Base-by-base conservation (phyloP, 2,329 filamentous ascomycete species). In the Colletotrichum ledebouriae region DNA sequence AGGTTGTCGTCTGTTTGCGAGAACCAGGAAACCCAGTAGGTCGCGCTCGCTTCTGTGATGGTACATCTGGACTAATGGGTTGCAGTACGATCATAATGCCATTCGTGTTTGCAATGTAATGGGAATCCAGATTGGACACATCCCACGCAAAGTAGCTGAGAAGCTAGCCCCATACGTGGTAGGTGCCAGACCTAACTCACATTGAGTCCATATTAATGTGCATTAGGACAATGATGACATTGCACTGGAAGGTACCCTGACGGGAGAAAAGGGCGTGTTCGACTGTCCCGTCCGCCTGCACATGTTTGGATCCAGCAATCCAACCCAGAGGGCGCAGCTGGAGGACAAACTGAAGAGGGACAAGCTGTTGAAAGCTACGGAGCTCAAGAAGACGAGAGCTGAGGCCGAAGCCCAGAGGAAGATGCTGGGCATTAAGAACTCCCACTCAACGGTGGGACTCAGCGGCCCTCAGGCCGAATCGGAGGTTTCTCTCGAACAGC, bases 71-170 rank as follows among this genome's bases (percentile, higher is more conserved):
- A 37, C 50, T 67, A 33, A 71, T 50, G 55, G 44, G 52, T 13
- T 20, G n/a, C 59, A 82, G 72, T 92, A 91, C 75, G 92, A 96
- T 75, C 71, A 72, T 6, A 96, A 96, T 78, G 93, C 93, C 0
- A 93, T 97, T 65, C 87, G 89, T 5, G 87, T 97, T 1, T 85
- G 92, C 73, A 97, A 96, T 76, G 92, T 94, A 13, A 86, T 92
- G 74, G 86, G 88, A 15, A 77, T 78, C 7, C 93, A 97, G 74
- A 92, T 97, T 73, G 94, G 94, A 1, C 93, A 97, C 78, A 83
- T 97, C 46, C 91, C 92, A 6, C 84, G 88, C 12, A 83, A 79
- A 1, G 75, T 93, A 22, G 93, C 90, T 1, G 80, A 83, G n/a
- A 95, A 92, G 77, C 80, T 97, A 60, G 89, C 92, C 0, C 87